Conservation (phyloP, 1,284 basidiomycete species). For the Ganoderma lingzhi region DNA sequence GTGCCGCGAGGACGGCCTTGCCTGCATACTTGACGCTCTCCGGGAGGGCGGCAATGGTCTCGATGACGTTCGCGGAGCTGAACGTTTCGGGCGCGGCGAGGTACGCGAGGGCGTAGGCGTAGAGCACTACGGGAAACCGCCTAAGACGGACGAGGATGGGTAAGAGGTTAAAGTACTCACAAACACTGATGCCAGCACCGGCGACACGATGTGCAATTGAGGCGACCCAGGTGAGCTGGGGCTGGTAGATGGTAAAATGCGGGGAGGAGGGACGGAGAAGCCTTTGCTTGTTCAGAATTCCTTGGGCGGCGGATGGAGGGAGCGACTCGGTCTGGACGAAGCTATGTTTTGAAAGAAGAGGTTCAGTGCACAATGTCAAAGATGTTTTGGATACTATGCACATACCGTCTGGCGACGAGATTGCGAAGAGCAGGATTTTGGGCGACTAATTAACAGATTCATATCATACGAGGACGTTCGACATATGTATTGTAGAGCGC, state of each 20-base stretch:
- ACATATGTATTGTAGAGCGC: constrained; percentile 17
- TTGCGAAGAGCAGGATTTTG: constrained; percentile 51
- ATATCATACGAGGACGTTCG: not conserved
- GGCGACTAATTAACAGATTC: constrained; percentile 36
- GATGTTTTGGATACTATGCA: not conserved
- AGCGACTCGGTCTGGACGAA: constrained; percentile 70
- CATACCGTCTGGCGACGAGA: constrained; percentile 56
- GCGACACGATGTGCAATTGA: constrained; percentile 91
- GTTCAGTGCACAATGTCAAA: not conserved
- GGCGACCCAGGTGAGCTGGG: constrained; percentile 89
- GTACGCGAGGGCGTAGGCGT: constrained; percentile 90
- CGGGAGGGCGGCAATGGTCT: constrained; percentile 74
- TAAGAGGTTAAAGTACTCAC: constrained; percentile 57
- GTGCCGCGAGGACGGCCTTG: constrained; percentile 82
- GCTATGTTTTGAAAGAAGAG: constrained; percentile 26
- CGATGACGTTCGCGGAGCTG: constrained; percentile 82
- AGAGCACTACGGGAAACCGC: constrained; percentile 67
- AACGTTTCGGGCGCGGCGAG: constrained; percentile 84
- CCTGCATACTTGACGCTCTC: constrained; percentile 77
- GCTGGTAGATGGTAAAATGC: constrained; percentile 97
- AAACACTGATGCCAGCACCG: constrained; percentile 79
- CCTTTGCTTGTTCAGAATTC: constrained; percentile 89
- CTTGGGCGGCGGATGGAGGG: constrained; percentile 62
- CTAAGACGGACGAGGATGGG: not conserved
- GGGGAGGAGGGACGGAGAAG: constrained; percentile 88